Conservation (phyloP, 2,329 filamentous ascomycete genomes). For the Samsoniella hepiali region DNA sequence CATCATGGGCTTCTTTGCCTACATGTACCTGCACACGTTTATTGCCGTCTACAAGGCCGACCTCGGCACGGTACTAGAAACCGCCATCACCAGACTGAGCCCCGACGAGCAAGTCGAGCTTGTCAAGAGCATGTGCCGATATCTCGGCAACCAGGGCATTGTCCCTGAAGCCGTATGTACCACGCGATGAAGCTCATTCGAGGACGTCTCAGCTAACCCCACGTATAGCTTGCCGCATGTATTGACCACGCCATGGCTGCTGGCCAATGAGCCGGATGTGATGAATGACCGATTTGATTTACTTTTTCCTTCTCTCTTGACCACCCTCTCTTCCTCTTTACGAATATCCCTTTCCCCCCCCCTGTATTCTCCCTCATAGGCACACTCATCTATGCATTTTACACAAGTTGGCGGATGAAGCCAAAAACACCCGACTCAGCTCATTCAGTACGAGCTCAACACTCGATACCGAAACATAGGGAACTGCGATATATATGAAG, state of each 20-base stretch:
- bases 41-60: conserved; percentile 84
- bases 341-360: not conserved
- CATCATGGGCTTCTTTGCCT: conserved; percentile 98
- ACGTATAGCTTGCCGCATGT: conserved; percentile 13
- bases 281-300: conserved; percentile 10
- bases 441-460: conserved; percentile 6
- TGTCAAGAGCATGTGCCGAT: conserved; percentile 60
- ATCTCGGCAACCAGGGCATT: conserved; percentile 62
- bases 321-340: not conserved
- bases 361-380: not conserved
- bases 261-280: conserved; percentile 8
- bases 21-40: conserved; percentile 98
- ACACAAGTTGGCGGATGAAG: not conserved
- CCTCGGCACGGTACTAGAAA: conserved; percentile 84
- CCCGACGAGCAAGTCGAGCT: conserved; percentile 87
- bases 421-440: not conserved
- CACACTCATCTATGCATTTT: conserved; percentile 9
- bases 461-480: not conserved
- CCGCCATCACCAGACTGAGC: conserved; percentile 83
- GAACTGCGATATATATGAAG: conserved; percentile 4
- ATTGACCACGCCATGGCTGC: conserved; percentile 19
- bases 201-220: not conserved
- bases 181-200: not conserved
- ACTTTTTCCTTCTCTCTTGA: conserved; percentile 1
- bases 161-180: conserved; percentile 33